These are phyloP conservation scores for Zygosaccharomyces pseudorouxii DNA, from an alignment of 805 yeast species.

Conservation along the genomic window DNA sequence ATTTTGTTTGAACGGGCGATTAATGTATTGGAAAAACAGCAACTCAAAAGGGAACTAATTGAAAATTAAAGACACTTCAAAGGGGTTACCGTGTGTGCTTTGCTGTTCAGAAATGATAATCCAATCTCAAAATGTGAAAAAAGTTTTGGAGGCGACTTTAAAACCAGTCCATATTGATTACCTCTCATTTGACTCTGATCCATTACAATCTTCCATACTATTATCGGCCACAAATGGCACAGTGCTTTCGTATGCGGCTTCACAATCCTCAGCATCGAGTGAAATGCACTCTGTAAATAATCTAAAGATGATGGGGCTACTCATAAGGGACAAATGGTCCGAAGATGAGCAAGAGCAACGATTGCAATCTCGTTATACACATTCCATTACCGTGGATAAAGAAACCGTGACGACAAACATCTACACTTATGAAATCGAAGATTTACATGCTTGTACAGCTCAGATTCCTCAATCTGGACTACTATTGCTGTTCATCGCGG, in stretches of 20 bases:
- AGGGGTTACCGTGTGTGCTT: background rate
- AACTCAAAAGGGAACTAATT: background rate
- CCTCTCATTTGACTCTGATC: slow-evolving; percentile 14
- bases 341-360: slow-evolving; percentile 26
- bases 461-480: slow-evolving; percentile 31
- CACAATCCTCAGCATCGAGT: slow-evolving; percentile 4
- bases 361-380: slow-evolving; percentile 7
- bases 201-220: slow-evolving; percentile 27
- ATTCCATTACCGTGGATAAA: slow-evolving; percentile 7
- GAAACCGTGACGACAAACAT: slow-evolving; percentile 20
- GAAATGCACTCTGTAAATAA: slow-evolving; percentile 24
- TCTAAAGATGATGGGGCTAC: slow-evolving; percentile 32
- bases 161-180: slow-evolving; percentile 19
- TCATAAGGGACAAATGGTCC: slow-evolving; percentile 33
- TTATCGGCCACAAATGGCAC: slow-evolving; percentile 30
- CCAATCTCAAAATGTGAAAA: slow-evolving; percentile 23
- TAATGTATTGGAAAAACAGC: background rate
- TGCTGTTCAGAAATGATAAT: slow-evolving; percentile 18
- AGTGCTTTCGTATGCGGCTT: slow-evolving; percentile 26
- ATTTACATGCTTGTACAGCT: slow-evolving; percentile 30
- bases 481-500: slow-evolving; percentile 26
- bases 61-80: background rate
- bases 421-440: slow-evolving; percentile 33
- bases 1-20: background rate
- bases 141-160: slow-evolving; percentile 18